phyloP scores from a whole-genome alignment of 805 yeast genomes.

The Metschnikowia peoriensis region DNA sequence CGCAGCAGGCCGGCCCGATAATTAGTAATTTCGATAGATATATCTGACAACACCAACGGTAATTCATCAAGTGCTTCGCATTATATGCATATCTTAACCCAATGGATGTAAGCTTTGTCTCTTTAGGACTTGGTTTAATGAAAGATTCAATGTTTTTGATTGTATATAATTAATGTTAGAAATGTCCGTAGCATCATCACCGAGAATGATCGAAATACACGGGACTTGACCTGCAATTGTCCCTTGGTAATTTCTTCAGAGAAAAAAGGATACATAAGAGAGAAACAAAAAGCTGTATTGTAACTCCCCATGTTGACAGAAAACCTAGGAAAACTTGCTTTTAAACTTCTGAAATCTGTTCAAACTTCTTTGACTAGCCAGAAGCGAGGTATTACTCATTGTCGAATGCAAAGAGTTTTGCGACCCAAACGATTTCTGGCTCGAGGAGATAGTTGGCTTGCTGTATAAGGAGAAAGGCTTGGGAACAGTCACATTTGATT shows the following conservation, averaged over 20 bases:
- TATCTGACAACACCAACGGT: no score
- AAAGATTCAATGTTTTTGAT: no score
- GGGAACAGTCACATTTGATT: slow-evolving; percentile 23
- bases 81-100: no score
- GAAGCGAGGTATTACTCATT: slow-evolving; percentile 16
- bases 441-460: slow-evolving; percentile 42
- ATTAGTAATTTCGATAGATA: background rate
- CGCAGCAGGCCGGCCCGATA: background rate
- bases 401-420: slow-evolving; percentile 11
- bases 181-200: background rate
- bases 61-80: no score
- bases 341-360: slow-evolving; percentile 36
- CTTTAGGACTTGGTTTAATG: no score
- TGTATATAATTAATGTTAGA: background rate
- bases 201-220: background rate
- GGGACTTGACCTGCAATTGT: slow-evolving; percentile 2
- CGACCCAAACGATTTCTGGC: slow-evolving; percentile 27
- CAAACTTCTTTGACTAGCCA: slow-evolving; percentile 22
- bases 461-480: slow-evolving; percentile 27
- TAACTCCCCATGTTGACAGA: background rate
- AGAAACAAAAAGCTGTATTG: no score
- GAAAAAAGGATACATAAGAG: background rate
- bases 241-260: background rate
- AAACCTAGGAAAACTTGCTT: slow-evolving; percentile 22
- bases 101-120: no score